Conservation (phyloP, 1,284 basidiomycete species). For the Puccinia polysora region DNA sequence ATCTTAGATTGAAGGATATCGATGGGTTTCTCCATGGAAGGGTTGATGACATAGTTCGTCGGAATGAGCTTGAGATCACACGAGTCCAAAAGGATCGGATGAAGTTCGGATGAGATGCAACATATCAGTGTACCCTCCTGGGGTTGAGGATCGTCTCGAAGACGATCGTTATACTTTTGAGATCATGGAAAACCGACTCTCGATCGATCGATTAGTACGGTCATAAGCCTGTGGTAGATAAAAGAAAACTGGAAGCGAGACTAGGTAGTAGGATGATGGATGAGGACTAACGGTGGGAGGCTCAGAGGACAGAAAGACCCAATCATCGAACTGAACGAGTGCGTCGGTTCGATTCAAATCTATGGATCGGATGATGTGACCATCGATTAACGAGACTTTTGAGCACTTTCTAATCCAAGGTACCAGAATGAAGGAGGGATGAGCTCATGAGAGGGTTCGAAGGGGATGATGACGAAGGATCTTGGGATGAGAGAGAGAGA, state of each 20-base stretch:
- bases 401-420: constrained; percentile 35
- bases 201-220: too few relatives aligned
- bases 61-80: constrained; percentile 12
- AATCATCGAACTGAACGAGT: constrained; percentile 26
- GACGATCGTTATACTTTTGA: constrained; percentile 16
- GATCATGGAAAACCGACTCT: not conserved
- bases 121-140: constrained; percentile 7
- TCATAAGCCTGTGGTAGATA: not conserved
- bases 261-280: not conserved
- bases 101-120: constrained; percentile 2
- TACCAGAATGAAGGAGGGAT: not conserved
- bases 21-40: constrained; percentile 1
- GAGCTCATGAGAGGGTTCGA: not conserved
- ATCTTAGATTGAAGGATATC: constrained; percentile 8
- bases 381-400: constrained; percentile 32
- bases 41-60: not conserved
- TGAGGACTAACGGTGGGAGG: not conserved
- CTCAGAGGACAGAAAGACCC: not conserved
- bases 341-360: constrained; percentile 21
- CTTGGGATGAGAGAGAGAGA: not conserved
- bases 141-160: not conserved
- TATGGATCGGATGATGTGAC: constrained; percentile 26
- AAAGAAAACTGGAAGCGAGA: not conserved
- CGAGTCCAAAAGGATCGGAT: constrained; percentile 8
- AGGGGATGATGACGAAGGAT: not conserved